phyloP scores from a whole-genome alignment of 768 basidiomycete species.

The Gloeopeniophorella convolvens region DNA sequence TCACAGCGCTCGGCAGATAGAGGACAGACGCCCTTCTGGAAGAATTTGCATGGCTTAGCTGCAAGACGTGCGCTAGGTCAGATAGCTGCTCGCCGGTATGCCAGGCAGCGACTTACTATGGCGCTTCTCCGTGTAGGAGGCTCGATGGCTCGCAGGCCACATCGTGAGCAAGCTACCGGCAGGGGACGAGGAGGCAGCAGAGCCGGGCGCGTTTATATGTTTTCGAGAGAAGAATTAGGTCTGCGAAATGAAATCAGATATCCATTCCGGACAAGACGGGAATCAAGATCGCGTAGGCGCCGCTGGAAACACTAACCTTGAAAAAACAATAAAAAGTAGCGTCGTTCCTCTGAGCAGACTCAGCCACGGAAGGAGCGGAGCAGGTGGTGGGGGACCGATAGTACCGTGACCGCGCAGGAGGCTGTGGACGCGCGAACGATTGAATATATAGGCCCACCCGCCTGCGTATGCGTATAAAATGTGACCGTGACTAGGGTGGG shows the following conservation, averaged over 20 bases:
- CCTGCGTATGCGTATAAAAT: no score
- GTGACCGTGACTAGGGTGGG: not conserved
- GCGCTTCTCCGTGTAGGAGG: constrained; percentile 9
- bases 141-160: not conserved
- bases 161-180: constrained; percentile 1
- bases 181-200: not conserved
- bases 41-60: constrained; percentile 20
- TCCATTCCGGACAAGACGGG: constrained; percentile 11
- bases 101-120: constrained; percentile 14
- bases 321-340: constrained; percentile 12
- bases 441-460: not conserved
- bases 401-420: no score
- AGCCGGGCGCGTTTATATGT: constrained; percentile 14
- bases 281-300: constrained; percentile 15
- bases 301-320: constrained; percentile 4
- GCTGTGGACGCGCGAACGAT: no score
- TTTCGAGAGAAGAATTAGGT: constrained; percentile 11
- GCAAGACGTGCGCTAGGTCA: not conserved
- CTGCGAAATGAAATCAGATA: constrained; percentile 18
- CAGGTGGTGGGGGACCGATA: no score
- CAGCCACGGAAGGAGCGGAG: not conserved
- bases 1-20: constrained; percentile 20
- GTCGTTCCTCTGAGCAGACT: constrained; percentile 4
- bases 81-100: not conserved
- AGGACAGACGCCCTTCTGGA: constrained; percentile 15